Evolutionary conservation across 768 basidiomycete genomes (phyloP).

Genomic region (Mycena chlorophos): DNA sequence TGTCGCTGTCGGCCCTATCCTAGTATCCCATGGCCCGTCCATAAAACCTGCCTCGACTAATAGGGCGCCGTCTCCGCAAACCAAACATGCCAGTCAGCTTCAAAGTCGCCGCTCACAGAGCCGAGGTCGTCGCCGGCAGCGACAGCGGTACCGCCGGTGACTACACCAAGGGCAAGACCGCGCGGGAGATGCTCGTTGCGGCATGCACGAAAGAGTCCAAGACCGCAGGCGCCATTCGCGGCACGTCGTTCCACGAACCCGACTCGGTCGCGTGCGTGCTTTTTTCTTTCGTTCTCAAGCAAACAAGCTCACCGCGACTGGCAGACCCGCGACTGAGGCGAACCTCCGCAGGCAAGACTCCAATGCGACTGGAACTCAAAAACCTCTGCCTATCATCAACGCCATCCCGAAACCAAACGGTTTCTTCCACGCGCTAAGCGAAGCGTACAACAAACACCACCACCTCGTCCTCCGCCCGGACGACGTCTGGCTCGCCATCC

Average conservation of each 20-base stretch:
- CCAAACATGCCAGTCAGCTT: constrained; percentile 10
- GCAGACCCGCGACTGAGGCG: too few species aligned
- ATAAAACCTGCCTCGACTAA: not conserved
- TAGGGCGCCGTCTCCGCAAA: not conserved
- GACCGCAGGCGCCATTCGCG: not conserved
- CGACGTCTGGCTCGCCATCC: constrained; percentile 49
- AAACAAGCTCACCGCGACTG: too few species aligned
- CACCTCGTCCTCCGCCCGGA: constrained; percentile 47
- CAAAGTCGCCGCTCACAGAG: constrained; percentile 5
- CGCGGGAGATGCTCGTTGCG: not conserved
- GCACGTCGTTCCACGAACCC: not conserved
- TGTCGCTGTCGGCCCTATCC: too few species aligned
- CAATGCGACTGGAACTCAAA: not conserved
- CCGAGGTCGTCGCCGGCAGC: not conserved
- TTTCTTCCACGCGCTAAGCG: constrained; percentile 2
- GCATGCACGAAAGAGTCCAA: constrained; percentile 1
- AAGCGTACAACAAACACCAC: constrained; percentile 37
- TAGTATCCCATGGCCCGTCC: not conserved
- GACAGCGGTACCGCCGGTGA: not conserved
- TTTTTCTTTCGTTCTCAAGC: not conserved
- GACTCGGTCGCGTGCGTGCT: not conserved
- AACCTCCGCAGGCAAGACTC: too few species aligned
- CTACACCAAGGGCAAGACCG: constrained; percentile 5
- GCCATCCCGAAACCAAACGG: constrained; percentile 2
- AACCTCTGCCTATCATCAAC: not conserved